These are phyloP conservation scores for Aspergillus thermomutatus DNA, from an alignment of 2,329 filamentous ascomycete species.

Conservation along the genomic window DNA sequence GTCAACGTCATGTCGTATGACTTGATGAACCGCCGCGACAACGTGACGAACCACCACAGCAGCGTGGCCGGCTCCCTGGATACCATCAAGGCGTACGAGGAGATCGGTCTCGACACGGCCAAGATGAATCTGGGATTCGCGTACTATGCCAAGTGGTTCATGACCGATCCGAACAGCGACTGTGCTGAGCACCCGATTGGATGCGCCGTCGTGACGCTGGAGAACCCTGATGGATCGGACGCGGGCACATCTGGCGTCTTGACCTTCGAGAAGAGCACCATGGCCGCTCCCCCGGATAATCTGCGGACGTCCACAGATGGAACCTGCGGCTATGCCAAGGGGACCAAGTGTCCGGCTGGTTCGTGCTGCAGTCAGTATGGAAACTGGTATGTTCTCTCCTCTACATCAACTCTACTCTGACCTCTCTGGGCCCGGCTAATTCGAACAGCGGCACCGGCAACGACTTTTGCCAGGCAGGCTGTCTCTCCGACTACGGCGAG, in stretches of 20 bases:
- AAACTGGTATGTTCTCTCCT: conserved; percentile 27
- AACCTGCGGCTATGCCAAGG: conserved; percentile 30
- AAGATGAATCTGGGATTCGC: conserved; percentile 66
- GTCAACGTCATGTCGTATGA: conserved; percentile 73
- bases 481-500: conserved; percentile 38
- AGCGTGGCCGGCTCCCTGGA: conserved; percentile 56
- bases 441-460: conserved; percentile 28
- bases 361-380: conserved; percentile 37
- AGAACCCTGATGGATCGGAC: conserved; percentile 60
- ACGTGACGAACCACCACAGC: conserved; percentile 61
- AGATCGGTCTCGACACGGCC: conserved; percentile 51
- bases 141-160: conserved; percentile 68
- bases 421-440: neutral
- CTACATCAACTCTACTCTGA: neutral
- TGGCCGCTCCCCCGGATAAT: conserved; percentile 21
- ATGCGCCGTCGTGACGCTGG: conserved; percentile 58
- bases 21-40: conserved; percentile 67
- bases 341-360: conserved; percentile 28
- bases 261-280: conserved; percentile 46
- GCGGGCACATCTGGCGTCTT: conserved; percentile 50
- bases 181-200: conserved; percentile 51
- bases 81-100: conserved; percentile 58
- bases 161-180: conserved; percentile 47
- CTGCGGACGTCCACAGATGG: conserved; percentile 27
- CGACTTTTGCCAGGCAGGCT: conserved; percentile 31